Conservation (phyloP, 2,329 filamentous ascomycete genomes). For the Claviceps paspali region DNA sequence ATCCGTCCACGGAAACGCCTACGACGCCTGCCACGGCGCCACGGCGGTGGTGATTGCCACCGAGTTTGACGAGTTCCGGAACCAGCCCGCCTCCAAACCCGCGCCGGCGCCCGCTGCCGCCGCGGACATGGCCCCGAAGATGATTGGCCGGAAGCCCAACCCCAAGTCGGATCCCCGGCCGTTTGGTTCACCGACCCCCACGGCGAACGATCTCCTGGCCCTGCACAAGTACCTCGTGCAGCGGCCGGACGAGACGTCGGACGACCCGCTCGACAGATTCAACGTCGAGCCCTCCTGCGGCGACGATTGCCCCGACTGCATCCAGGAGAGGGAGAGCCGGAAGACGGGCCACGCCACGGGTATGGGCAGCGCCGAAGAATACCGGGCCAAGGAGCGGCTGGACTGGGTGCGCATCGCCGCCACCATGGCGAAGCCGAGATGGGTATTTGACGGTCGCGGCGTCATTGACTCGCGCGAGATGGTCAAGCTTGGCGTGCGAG, state of each 20-base stretch:
- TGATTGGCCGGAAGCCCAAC: constrained; percentile 22
- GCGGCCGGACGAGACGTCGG: constrained; percentile 13
- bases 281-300: constrained; percentile 29
- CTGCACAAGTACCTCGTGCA: constrained; percentile 32
- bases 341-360: constrained; percentile 24
- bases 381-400: constrained; percentile 30
- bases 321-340: constrained; percentile 23
- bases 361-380: constrained; percentile 28
- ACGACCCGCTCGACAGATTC: constrained; percentile 32
- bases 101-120: constrained; percentile 9
- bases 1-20: constrained; percentile 30
- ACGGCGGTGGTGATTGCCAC: constrained; percentile 39
- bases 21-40: constrained; percentile 32
- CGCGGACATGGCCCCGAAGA: constrained; percentile 13
- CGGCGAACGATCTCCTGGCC: constrained; percentile 30
- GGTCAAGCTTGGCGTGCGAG: constrained; percentile 33
- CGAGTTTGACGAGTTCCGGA: constrained; percentile 40
- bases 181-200: constrained; percentile 21
- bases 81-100: constrained; percentile 20
- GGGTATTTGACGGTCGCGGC: constrained; percentile 42
- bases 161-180: constrained; percentile 31
- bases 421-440: constrained; percentile 36
- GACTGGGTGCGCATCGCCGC: constrained; percentile 36
- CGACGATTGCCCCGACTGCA: constrained; percentile 34
- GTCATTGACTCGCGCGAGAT: constrained; percentile 33